phyloP scores from a whole-genome alignment of 768 basidiomycete species.

The Boletus subcaerulescens region DNA sequence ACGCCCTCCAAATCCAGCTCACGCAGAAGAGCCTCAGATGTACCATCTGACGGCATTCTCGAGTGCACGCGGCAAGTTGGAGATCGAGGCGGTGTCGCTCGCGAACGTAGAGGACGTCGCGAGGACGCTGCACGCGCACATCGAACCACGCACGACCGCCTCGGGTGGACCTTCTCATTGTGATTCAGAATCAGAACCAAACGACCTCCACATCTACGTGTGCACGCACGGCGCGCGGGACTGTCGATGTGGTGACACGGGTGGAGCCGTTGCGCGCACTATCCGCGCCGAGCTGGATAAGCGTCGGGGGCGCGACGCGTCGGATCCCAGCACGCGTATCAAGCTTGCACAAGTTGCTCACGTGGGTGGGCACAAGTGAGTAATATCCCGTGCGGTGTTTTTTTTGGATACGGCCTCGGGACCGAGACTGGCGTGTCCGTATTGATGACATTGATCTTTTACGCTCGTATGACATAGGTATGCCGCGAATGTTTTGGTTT shows the following conservation, averaged over 20 bases:
- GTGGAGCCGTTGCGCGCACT: constrained; percentile 52
- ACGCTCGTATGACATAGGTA: constrained; percentile 38
- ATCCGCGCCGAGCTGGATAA: constrained; percentile 51
- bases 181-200: background rate
- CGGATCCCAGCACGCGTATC: constrained; percentile 34
- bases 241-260: constrained; percentile 73
- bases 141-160: constrained; percentile 24
- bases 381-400: constrained; percentile 3
- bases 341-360: constrained; percentile 67
- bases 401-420: background rate
- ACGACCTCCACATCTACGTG: constrained; percentile 52
- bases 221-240: constrained; percentile 80
- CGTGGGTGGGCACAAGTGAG: constrained; percentile 82
- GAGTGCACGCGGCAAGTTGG: constrained; percentile 41
- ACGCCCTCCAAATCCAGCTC: background rate
- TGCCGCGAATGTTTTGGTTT: constrained; percentile 67
- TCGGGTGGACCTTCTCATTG: constrained; percentile 9
- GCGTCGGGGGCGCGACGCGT: constrained; percentile 30
- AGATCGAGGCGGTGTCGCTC: constrained; percentile 46
- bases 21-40: constrained; percentile 12
- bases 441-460: background rate
- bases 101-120: constrained; percentile 51
- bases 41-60: constrained; percentile 55
- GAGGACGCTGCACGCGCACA: constrained; percentile 31
- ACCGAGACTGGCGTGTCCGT: background rate